Base-by-base conservation (phyloP, 1,139 yeast genomes). In the Yamadazyma dushanensis region DNA sequence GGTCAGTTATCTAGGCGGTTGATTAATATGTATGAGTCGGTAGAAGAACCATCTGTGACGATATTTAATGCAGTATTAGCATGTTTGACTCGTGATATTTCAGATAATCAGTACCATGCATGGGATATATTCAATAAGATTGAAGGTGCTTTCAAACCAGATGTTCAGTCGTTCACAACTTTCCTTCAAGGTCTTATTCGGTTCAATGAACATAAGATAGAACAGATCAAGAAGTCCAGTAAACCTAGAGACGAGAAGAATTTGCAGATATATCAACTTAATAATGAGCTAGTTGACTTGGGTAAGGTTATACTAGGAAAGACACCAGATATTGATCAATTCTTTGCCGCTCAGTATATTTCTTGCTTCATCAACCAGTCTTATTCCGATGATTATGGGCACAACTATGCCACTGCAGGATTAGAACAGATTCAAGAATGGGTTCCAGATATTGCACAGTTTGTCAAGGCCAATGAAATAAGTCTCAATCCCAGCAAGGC, bases 111-210 rank as follows among this genome's bases (percentile, higher is more conserved):
- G 43, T 50, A 46, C 9, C 35, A 46, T 22, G 72, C 73, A 1
- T 70, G 76, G 76, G 46, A 51, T 1, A 56, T 68, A 31, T 70
- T 70, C 36, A 65, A 68, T 32, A 46, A 46, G 15, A 50, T 68
- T 29, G 36, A 43, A 3, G 36, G 31, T 7, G 18, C 17, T 4
- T 39, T 67, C 5, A 48, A 43, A 26, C 68, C 76, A 2, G 59
- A 68, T 43, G 49, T 58, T 18, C 67, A 61, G 35, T 62, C 75
- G 2, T 70, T 64, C 33, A 66, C 75, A 1, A 68, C 66, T 14
- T 58, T 70, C 36, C 51, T 69, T 14, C 57, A 63, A 37, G 76
- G 76, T 4, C 39, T 65, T 11, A 61, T 56, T 29, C 54, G 50
- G 27, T 53, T 49, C 32, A 49, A 57, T 19, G 47, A 53, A 15